Base-by-base conservation (phyloP, 225 moss, liverwort and hornwort genomes). In the Pseudoscleropodium purum region DNA sequence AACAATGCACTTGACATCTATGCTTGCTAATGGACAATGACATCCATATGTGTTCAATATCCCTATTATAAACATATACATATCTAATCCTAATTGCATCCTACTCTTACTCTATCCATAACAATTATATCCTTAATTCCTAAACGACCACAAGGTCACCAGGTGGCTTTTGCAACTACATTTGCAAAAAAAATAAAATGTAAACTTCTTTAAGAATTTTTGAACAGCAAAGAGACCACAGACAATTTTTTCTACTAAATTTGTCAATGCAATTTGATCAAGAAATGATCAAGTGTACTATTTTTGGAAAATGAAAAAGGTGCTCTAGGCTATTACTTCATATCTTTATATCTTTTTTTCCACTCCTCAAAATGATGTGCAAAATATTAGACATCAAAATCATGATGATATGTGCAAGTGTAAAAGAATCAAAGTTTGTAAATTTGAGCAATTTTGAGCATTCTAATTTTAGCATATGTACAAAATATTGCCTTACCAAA, bases 181-280 rank as follows among this genome's bases (percentile, higher is more conserved):
- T 69, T 39, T 24, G 69, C 7, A 37, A 7, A 69, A 24, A 24
- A 24, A 2, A n/a, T 1, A 2, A 69, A n/a, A n/a, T n/a, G 24
- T 69, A 2, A 69, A 24, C 4, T 4, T 69, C 4, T 13, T 1
- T 24, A 69, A n/a, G 0, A n/a, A 1, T 39, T 7, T 1, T n/a
- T n/a, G 9, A 69, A 36, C n/a, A n/a, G n/a, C 24, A 13, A 69
- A 24, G 24, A 69, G 13, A n/a, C 4, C 12, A 4, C 23, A 0
- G 13, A 13, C 1, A 4, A 67, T 11, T 23, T n/a, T 6, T 64
- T 31, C 16, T 29, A 8, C 2, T 64, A 16, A 14, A 31, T 64
- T 7, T 8, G 1, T 16, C 16, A 31, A 6, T 64, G 64, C 14
- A 39, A 39, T 21, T 21, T 70, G 13, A 70, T 70, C 4, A 70